A percentile compares a stretch with the other conserved stretches of the same genome.
phyloP scores from a whole-genome alignment of 2,329 filamentous ascomycete genomes.

The Fusarium ambrosium region DNA sequence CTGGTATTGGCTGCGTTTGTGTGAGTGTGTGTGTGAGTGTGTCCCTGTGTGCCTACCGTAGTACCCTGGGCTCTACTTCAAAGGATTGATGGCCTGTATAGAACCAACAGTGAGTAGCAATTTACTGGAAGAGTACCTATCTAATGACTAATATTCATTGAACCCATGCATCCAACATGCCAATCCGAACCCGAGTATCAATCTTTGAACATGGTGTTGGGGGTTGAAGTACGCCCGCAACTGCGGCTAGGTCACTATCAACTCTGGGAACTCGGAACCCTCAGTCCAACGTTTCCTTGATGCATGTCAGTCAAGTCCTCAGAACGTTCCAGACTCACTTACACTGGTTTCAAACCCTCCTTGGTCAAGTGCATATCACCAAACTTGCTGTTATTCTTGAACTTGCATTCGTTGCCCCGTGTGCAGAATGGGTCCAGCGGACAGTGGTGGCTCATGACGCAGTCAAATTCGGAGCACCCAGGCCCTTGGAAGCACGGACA shows the following conservation, averaged over 20 bases:
- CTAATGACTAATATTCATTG: background rate
- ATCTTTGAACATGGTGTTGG: background rate
- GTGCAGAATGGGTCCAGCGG: background rate
- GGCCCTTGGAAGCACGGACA: background rate
- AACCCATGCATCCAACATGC: background rate
- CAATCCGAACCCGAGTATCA: background rate
- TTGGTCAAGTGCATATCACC: background rate
- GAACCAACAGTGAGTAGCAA: background rate
- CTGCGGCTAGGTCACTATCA: background rate
- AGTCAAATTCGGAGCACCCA: background rate
- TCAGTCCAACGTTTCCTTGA: background rate
- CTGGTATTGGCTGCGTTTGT: background rate
- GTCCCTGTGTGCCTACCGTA: background rate
- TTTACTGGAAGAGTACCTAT: background rate
- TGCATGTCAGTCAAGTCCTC: background rate
- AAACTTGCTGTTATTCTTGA: background rate
- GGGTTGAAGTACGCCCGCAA: background rate
- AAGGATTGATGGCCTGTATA: background rate
- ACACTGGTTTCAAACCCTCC: background rate
- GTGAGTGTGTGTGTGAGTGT: background rate
- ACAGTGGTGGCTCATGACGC: background rate
- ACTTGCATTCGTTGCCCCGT: background rate
- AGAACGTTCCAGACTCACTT: background rate
- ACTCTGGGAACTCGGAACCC: background rate
- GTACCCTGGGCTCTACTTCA: background rate